Evolutionary conservation across 2,329 filamentous ascomycete genomes (phyloP).

Genomic region (Onygenales sp.): DNA sequence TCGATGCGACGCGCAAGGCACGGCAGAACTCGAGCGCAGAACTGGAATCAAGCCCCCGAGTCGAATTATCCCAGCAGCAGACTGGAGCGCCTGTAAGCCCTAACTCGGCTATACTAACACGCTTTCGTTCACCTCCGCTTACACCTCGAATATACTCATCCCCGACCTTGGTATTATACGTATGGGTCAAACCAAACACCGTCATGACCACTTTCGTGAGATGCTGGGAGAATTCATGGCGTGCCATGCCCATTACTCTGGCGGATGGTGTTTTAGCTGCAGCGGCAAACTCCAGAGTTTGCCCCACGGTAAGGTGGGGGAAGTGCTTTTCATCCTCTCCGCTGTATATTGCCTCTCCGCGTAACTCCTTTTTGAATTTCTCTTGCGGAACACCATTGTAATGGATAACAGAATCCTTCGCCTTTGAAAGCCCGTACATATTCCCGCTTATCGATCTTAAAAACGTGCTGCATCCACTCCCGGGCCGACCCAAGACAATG

Average conservation of each 20-base stretch:
- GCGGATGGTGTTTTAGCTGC: constrained; percentile 40
- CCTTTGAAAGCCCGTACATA: constrained; percentile 66
- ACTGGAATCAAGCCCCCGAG: constrained; percentile 45
- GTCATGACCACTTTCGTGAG: constrained; percentile 33
- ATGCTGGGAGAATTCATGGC: constrained; percentile 34
- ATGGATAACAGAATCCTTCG: constrained; percentile 63
- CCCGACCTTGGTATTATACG: constrained; percentile 39
- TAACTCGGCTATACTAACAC: constrained; percentile 41
- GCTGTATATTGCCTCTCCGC: constrained; percentile 31
- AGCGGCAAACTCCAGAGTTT: constrained; percentile 49
- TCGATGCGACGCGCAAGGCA: constrained; percentile 41
- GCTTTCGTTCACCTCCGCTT: constrained; percentile 52
- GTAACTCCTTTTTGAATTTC: constrained; percentile 58
- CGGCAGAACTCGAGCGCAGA: constrained; percentile 51
- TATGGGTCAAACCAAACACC: constrained; percentile 32
- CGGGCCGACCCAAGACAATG: constrained; percentile 32
- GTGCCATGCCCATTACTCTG: constrained; percentile 31
- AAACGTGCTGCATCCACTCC: constrained; percentile 62
- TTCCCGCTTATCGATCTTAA: constrained; percentile 77
- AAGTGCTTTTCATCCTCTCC: constrained; percentile 42
- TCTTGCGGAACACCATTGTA: constrained; percentile 59
- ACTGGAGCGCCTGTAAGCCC: constrained; percentile 27
- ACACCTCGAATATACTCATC: constrained; percentile 53
- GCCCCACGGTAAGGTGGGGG: constrained; percentile 46
- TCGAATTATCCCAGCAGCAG: constrained; percentile 38